Conservation (phyloP, 2,329 filamentous ascomycete species). For the Rutstroemia sp. region DNA sequence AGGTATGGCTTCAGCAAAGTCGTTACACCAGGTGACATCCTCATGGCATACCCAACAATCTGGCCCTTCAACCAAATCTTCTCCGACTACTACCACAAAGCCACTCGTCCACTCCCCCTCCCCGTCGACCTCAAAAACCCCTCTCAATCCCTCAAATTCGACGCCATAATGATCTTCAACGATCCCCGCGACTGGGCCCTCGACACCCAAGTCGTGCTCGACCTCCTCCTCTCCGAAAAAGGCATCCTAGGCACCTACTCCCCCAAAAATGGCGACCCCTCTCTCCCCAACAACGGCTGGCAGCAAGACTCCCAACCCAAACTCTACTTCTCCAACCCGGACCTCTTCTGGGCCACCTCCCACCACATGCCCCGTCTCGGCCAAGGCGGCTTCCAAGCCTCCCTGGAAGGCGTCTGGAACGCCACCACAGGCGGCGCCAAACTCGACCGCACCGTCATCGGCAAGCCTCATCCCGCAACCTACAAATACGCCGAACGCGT, state of each 20-base stretch:
- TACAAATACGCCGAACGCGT: conserved; percentile 79
- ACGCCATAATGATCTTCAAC: conserved; percentile 90
- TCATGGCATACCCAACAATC: conserved; percentile 62
- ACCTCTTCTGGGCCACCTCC: conserved; percentile 80
- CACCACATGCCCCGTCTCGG: conserved; percentile 83
- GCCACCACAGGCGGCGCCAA: conserved; percentile 56
- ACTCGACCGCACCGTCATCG: conserved; percentile 61
- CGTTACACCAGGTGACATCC: conserved; percentile 78
- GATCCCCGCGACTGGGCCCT: conserved; percentile 95
- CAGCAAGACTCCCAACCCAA: conserved; percentile 73
- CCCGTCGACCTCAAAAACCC: conserved; percentile 38
- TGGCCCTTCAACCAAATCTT: conserved; percentile 77
- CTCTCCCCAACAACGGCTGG: conserved; percentile 68
- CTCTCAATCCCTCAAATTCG: conserved; percentile 58
- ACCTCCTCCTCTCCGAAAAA: conserved; percentile 70
- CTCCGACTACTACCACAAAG: conserved; percentile 50
- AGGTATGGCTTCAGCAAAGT: conserved; percentile 73
- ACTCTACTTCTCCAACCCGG: conserved; percentile 84
- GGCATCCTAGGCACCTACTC: conserved; percentile 80
- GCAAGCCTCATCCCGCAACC: conserved; percentile 72
- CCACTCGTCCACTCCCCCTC: conserved; percentile 50
- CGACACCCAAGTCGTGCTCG: conserved; percentile 76
- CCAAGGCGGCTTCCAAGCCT: conserved; percentile 83
- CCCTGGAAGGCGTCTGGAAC: conserved; percentile 72
- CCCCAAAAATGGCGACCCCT: conserved; percentile 55